Base-by-base conservation (phyloP, 352 stramenopile genomes). In the Pythium graminicola region DNA sequence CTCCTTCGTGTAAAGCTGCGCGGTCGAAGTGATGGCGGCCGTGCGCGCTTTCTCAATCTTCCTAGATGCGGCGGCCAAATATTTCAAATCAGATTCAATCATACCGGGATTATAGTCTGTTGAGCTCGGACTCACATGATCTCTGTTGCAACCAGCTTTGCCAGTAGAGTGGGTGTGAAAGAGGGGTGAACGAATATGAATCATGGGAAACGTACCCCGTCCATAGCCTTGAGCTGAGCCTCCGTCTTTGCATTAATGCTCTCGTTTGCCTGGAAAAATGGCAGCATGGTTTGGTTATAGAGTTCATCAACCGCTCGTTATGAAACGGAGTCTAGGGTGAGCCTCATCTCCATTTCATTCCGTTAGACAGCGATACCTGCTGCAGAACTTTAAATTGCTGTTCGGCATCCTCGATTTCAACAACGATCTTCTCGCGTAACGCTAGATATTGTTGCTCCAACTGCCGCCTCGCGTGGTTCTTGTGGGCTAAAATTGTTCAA, bases 161-260 rank as follows among this genome's bases (percentile, higher is more conserved):
- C n/a, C n/a, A n/a, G n/a, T n/a, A n/a, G n/a, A n/a, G n/a, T n/a
- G n/a, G n/a, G n/a, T n/a, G n/a, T n/a, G n/a, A n/a, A n/a, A n/a
- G n/a, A n/a, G n/a, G n/a, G n/a, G n/a, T n/a, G n/a, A n/a, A n/a
- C n/a, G n/a, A n/a, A n/a, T n/a, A n/a, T n/a, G n/a, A n/a, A n/a
- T n/a, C n/a, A n/a, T n/a, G n/a, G n/a, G n/a, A n/a, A 41, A 40
- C 47, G 50, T 28, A 68, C 60, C 64, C 68, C 41, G n/a, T 50
- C 23, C 28, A 68, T 47, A 1, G 41, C 23, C 23, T 53, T 35
- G n/a, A 68, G 42, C 16, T 68, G 60, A n/a, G 29, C 41, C 17
- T 62, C 44, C 22, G 59, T 47, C 29, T 65, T 65, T n/a, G 60
- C 53, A 26, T 62, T 62, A 40, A 70, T 67, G 35, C 38, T 67